phyloP scores from a whole-genome alignment of 2,329 filamentous ascomycete species.

The Paraconiothyrium sp. region DNA sequence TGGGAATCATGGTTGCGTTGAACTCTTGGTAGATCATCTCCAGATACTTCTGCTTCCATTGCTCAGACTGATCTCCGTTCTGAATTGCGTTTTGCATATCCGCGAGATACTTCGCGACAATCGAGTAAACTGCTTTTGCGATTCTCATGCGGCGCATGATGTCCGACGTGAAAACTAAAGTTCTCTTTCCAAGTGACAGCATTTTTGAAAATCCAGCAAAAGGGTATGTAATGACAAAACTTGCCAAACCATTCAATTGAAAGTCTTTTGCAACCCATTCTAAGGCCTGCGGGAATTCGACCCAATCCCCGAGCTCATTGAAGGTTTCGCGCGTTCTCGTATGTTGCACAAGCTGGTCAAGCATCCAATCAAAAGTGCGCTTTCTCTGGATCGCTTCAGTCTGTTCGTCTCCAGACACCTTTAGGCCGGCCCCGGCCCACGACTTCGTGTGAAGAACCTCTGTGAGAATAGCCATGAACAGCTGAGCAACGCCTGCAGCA shows the following conservation, averaged over 20 bases:
- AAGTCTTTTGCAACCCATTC: conserved; percentile 41
- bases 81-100: no score
- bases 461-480: neutral
- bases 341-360: conserved; percentile 37
- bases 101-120: no score
- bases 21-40: no score
- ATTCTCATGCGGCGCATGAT: neutral
- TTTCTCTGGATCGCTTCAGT: neutral
- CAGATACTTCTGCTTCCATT: no score
- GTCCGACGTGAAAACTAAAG: neutral
- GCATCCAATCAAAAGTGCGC: conserved; percentile 40
- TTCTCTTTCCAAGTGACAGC: neutral
- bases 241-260: neutral
- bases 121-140: neutral
- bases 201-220: neutral
- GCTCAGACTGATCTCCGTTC: no score
- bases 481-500: neutral
- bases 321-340: conserved; percentile 44
- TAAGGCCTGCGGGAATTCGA: conserved; percentile 38
- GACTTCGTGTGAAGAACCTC: neutral
- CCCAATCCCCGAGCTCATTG: conserved; percentile 41
- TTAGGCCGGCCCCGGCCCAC: neutral
- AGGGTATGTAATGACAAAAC: neutral
- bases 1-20: no score
- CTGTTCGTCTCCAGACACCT: neutral